Evolutionary conservation across 257 asterid genomes (phyloP), one percentile per base, ranked within the genome.

Genomic region (Plectranthus barbatus): DNA sequence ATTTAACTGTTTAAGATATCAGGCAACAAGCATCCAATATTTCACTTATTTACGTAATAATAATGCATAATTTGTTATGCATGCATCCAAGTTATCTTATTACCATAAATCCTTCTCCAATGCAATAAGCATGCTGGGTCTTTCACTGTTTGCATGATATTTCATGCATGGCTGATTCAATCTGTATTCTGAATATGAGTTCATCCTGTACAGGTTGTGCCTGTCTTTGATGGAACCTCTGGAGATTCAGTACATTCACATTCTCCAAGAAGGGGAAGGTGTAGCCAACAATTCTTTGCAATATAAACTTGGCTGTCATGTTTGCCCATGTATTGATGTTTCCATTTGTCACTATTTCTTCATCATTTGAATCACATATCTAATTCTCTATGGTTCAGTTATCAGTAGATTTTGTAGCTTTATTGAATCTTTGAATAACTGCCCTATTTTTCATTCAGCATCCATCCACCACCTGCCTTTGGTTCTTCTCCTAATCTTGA

Each of bases 401-500:
- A 9, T 68, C 55, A 39, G 21, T 56, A 52, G 29, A 53, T 13
- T 76, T 2, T 23, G 18, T 4, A 33, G 29, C 53, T 48, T 47
- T 26, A 21, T 24, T 72, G 72, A 61, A 33, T 48, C 15, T 39
- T 48, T 72, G 65, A 56, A 66, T 72, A 49, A 40, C 52, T 54
- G 20, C 58, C 33, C 56, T 57, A 39, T 71, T 58, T 45, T 50
- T 68, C 69, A n/a, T 66, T 47, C 86, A 89, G 97, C 83, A 73
- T 80, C 74, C 99, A 93, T 74, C 99, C 99, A 31, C 97, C 97
- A 46, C 99, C 99, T 50, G 91, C 99, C 64, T 93, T 93, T 82
- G 99, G 97, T 66, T 93, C 99, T 61, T 90, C 97, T 67, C 95
- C 95, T 60, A 93, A 93, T 79, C 99, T 90, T 19, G 99, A 93